Base-by-base conservation (phyloP, 768 basidiomycete genomes). In the Tricholomella constricta region DNA sequence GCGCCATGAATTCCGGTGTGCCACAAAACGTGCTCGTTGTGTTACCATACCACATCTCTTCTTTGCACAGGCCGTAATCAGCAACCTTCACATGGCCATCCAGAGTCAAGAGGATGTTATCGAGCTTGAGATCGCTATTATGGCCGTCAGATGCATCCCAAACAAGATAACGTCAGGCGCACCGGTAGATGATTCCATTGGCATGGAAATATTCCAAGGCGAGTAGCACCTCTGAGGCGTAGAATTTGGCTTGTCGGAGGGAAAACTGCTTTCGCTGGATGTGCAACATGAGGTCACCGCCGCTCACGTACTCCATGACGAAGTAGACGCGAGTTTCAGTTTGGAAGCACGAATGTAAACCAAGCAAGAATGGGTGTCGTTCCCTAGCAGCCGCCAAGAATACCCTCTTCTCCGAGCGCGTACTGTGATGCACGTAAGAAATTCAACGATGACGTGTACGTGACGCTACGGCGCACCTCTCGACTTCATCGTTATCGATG, bases 241-340 rank as follows among this genome's bases (percentile, higher is more conserved):
- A 99, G 70, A 97, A 98, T 71, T 98, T 98, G 50, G 97, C 97
- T 80, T 98, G 94, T 35, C 95, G 89, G 15, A 98, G 84, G 40
- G 96, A 98, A 72, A 99, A 99, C 64, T 99, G 97, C 72, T 96
- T 95, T 67, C 96, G 86, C 69, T 99, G 97, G 63, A 99, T 98
- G 71, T 99, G 97, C 60, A 98, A 78, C 97, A 99, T 98, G 54
- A 99, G 81, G 76, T 99, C 97, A 61, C 97, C 97, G 54, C 97
- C 97, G 64, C 93, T 94, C 57, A 99, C 90, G 72, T 98, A 99
- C 74, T 98, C 97, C 97, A 99, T 98, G 62, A 98, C 97, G 67
- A 99, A 98, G 78, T 99, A 99, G 46, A 99, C 89, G 19, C 97
- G 89, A 4, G 97, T 98, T 72, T 98, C 97, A 4, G 97, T 98